phyloP scores from a whole-genome alignment of 352 stramenopile genomes.

The Phytopythium cucurbitacearum region DNA sequence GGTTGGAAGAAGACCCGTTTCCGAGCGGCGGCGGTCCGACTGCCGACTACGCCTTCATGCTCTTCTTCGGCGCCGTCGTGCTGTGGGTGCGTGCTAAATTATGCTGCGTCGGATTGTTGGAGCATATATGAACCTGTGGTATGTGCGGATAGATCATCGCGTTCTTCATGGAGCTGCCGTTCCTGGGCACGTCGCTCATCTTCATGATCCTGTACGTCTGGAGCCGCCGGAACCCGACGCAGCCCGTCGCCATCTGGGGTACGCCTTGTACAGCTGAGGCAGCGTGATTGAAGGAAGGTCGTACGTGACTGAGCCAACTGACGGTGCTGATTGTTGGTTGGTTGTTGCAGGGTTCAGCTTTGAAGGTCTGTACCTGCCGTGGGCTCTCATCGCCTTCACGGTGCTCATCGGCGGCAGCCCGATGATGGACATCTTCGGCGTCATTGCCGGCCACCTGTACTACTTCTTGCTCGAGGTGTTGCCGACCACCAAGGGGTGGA shows the following conservation, averaged over 20 bases:
- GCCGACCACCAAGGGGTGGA: slow-evolving; percentile 81
- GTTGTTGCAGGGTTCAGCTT: slow-evolving; percentile 69
- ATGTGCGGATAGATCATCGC: slow-evolving; percentile 49
- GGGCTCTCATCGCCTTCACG: slow-evolving; percentile 87
- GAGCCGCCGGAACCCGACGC: slow-evolving; percentile 83
- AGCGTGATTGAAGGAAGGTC: background rate
- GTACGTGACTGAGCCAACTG: background rate
- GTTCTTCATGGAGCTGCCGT: slow-evolving; percentile 82
- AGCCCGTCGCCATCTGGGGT: slow-evolving; percentile 83
- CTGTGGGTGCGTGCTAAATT: slow-evolving; percentile 54
- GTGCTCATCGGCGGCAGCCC: slow-evolving; percentile 83
- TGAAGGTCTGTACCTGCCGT: slow-evolving; percentile 84
- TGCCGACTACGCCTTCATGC: slow-evolving; percentile 88
- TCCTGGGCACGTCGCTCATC: slow-evolving; percentile 81
- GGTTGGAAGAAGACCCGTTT: slow-evolving; percentile 84
- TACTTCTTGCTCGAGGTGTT: slow-evolving; percentile 89
- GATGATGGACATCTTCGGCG: slow-evolving; percentile 84
- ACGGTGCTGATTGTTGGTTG: background rate
- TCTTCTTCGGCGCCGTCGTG: slow-evolving; percentile 76
- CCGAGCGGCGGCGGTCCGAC: slow-evolving; percentile 70
- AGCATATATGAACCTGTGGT: background rate
- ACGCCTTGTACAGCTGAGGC: background rate
- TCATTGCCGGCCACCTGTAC: slow-evolving; percentile 86
- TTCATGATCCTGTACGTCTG: slow-evolving; percentile 92
- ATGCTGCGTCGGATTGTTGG: background rate